Percentiles rank a stretch among this genome's conserved stretches.
Evolutionary conservation across 2,329 filamentous ascomycete genomes (phyloP).

Genomic region (Pyrenophora seminiperda): DNA sequence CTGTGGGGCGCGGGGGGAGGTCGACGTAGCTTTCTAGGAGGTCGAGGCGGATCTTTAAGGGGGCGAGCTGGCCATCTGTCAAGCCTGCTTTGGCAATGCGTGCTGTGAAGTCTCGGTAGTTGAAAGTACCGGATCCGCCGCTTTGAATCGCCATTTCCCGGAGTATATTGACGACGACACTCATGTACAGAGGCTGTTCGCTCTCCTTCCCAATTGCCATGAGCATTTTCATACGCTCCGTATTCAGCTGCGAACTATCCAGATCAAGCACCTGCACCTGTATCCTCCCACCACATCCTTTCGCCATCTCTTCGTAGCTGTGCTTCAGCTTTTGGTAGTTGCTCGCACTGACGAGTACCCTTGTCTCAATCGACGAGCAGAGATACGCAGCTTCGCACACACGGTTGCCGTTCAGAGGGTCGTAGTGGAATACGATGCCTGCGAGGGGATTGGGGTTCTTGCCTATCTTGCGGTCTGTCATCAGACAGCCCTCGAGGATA

Average conservation of each 20-base stretch:
- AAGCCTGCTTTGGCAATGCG: neutral
- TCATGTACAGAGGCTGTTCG: conserved; percentile 25
- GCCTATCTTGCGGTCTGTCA: conserved; percentile 40
- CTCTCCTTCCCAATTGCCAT: conserved; percentile 23
- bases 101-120: neutral
- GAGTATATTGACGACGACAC: conserved; percentile 16
- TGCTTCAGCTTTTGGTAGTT: conserved; percentile 16
- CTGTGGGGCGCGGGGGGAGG: too few species aligned
- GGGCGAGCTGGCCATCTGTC: neutral
- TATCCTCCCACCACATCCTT: conserved; percentile 4
- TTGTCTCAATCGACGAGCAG: conserved; percentile 9
- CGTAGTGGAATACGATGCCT: neutral
- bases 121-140: conserved; percentile 8
- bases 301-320: conserved; percentile 16
- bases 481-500: conserved; percentile 62
- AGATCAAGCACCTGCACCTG: conserved; percentile 13
- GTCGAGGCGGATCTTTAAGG: neutral
- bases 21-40: neutral
- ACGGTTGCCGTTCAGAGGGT: neutral
- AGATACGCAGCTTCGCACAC: neutral
- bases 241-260: conserved; percentile 19
- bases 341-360: conserved; percentile 23
- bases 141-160: conserved; percentile 17
- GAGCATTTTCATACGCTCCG: conserved; percentile 20
- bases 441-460: neutral